Base-by-base conservation (phyloP, 257 asterid species). In the Jaltomata sinuosa region DNA sequence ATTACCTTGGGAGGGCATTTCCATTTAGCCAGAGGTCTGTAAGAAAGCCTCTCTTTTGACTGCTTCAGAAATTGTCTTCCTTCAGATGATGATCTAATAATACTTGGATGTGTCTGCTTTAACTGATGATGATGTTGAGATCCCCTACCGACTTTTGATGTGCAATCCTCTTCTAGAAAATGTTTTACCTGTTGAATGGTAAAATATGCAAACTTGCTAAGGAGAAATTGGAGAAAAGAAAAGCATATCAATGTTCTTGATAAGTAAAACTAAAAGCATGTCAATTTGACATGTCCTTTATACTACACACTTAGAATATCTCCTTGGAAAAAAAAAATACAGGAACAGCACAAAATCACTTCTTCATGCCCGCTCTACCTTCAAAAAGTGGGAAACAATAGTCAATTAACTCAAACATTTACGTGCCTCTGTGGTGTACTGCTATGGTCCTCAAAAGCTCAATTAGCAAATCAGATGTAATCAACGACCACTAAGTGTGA, bases 1-100 rank as follows among this genome's bases (percentile, higher is more conserved):
- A 78, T 54, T 81, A 88, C 87, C 67, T 76, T 25, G 80, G 87
- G 90, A 80, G 88, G 90, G 47, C 83, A 80, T 67, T 38, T 84
- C 88, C 90, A 88, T 81, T 65, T 83, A 50, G 79, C 81, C 64
- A 45, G 84, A 78, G 82, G 82, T 72, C 80, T 62, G 83, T 18
- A 9, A 36, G 78, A 65, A 49, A 69, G 62, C 57, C 47, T 69
- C 19, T 55, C 68, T 49, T 49, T 64, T 64, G 72, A 31, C 10
- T 64, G 42, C 42, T 64, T 64, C 72, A 15, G 42, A 64, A n/a
- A 29, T 12, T 6, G 40, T 31, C 11, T 64, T 29, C 42, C 72
- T 31, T 64, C 72, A 64, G 32, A 29, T 64, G 72, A 64, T 31
- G 40, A 21, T 64, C 42, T 64, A 64, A 29, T 11, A 40, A 2